phyloP scores from a whole-genome alignment of 2,329 filamentous ascomycete genomes.

The Penicillium palitans region DNA sequence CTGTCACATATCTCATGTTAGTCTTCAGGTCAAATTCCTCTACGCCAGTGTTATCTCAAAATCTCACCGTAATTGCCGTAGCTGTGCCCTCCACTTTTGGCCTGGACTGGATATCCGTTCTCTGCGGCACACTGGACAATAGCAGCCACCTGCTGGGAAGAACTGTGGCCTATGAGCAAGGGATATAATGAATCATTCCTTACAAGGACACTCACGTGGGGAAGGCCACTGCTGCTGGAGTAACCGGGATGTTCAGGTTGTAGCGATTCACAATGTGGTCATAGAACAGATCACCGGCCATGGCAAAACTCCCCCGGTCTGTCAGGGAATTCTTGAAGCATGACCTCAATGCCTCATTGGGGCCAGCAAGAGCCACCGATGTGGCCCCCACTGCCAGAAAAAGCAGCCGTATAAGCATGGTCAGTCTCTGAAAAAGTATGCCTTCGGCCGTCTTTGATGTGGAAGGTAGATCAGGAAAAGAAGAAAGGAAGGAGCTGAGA shows the following conservation, averaged over 20 bases:
- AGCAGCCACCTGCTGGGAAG: constrained; percentile 43
- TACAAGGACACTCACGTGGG: neutral
- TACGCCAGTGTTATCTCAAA: neutral
- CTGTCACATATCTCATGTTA: neutral
- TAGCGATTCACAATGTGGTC: neutral
- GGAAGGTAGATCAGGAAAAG: neutral
- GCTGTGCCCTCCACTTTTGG: constrained; percentile 56
- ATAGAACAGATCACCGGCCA: neutral
- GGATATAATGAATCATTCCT: neutral
- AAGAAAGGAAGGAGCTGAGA: neutral
- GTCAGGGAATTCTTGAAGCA: neutral
- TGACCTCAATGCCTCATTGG: neutral
- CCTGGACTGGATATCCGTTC: constrained; percentile 49
- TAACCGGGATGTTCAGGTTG: neutral
- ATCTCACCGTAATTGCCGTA: constrained; percentile 51
- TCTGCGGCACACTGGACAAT: constrained; percentile 50
- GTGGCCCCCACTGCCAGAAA: neutral
- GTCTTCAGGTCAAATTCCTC: neutral
- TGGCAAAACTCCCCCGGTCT: neutral
- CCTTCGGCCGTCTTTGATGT: neutral
- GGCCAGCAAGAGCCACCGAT: neutral
- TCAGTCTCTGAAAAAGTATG: neutral
- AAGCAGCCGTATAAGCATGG: neutral
- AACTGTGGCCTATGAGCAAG: neutral
- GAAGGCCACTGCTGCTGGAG: neutral